These are phyloP conservation scores for Elymus sibiricus DNA, from an alignment of 176 grass and related monocot species.

Conservation along the genomic window DNA sequence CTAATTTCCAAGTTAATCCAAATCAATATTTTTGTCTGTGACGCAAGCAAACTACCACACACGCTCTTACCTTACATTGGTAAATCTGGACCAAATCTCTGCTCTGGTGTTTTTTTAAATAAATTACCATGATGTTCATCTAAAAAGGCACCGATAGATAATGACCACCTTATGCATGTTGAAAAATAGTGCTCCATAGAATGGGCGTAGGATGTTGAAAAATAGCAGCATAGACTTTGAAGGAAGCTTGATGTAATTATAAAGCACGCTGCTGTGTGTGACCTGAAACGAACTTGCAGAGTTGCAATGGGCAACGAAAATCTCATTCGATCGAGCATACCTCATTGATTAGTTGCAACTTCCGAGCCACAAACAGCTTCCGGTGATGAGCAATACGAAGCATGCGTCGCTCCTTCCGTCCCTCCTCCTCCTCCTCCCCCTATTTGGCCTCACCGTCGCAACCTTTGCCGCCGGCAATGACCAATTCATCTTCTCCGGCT, in stretches of 20 bases:
- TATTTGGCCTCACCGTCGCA: neutral
- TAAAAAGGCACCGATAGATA: too few species aligned
- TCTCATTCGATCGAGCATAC: neutral
- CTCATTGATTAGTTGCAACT: neutral
- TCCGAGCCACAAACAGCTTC: neutral
- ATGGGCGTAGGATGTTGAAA: neutral
- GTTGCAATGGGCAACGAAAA: too few species aligned
- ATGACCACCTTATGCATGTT: neutral
- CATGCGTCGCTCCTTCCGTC: neutral
- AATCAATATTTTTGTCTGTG: neutral
- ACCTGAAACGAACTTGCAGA: neutral
- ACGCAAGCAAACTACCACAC: too few species aligned
- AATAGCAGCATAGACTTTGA: neutral
- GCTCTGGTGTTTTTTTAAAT: neutral
- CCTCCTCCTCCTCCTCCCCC: conserved; percentile 5
- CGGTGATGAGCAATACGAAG: neutral
- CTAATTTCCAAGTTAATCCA: neutral
- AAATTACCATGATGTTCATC: too few species aligned
- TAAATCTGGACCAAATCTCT: neutral
- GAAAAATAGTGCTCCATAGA: neutral
- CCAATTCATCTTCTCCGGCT: conserved; percentile 35
- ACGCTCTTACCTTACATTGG: too few species aligned
- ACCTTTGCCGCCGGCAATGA: neutral
- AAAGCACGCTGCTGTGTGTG: neutral
- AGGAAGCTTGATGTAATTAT: neutral